These are phyloP conservation scores for Didymella pinodella DNA, from an alignment of 2,329 filamentous ascomycete species.

Conservation along the genomic window DNA sequence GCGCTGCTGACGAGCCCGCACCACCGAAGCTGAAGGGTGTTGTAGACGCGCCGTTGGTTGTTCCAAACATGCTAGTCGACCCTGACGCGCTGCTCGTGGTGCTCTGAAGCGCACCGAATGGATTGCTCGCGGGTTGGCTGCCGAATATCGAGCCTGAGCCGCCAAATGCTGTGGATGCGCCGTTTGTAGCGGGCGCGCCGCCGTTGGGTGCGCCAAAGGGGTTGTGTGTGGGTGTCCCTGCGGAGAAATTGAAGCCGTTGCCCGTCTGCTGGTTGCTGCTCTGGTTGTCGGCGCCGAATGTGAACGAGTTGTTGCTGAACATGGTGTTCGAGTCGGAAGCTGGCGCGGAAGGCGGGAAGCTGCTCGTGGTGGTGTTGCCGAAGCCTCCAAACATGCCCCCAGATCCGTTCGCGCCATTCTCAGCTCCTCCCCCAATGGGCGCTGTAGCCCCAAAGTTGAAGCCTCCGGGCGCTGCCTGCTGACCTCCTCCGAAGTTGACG, in stretches of 20 bases:
- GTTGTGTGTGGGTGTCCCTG: conserved; percentile 26
- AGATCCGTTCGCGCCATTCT: conserved; percentile 11
- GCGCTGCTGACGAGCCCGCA: conserved; percentile 24
- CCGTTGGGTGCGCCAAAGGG: conserved; percentile 32
- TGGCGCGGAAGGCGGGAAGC: conserved; percentile 46
- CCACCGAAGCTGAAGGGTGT: conserved; percentile 20
- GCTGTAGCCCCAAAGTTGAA: conserved; percentile 40
- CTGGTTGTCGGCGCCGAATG: conserved; percentile 36
- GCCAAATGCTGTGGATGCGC: conserved; percentile 29
- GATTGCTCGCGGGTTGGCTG: conserved; percentile 30
- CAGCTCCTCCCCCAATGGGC: conserved; percentile 26
- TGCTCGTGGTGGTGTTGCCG: conserved; percentile 36
- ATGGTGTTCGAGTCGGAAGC: conserved; percentile 33
- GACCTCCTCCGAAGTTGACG: conserved; percentile 32
- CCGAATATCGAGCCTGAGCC: conserved; percentile 33
- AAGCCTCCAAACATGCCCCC: conserved; percentile 26
- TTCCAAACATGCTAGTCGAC: conserved; percentile 28
- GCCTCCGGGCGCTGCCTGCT: conserved; percentile 20
- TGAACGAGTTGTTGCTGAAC: conserved; percentile 44
- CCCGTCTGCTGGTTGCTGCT: conserved; percentile 36
- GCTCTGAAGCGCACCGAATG: conserved; percentile 34
- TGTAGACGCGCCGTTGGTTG: conserved; percentile 25
- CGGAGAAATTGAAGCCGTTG: conserved; percentile 40
- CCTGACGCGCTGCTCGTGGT: conserved; percentile 24
- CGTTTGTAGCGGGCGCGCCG: conserved; percentile 34